phyloP scores from a whole-genome alignment of 164 flowering plant genomes.

The Santalum album region DNA sequence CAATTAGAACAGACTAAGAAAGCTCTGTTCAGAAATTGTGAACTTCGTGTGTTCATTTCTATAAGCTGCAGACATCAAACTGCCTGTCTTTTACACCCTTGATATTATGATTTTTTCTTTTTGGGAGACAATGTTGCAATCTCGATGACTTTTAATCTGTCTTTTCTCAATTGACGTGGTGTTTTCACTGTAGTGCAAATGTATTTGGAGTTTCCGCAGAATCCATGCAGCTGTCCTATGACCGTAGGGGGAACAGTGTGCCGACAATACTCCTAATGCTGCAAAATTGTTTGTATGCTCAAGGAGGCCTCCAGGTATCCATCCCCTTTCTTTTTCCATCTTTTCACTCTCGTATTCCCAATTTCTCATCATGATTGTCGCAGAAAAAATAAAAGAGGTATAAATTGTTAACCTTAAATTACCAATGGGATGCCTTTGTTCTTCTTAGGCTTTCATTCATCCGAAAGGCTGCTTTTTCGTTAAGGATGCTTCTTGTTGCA shows the following conservation, averaged over 20 bases:
- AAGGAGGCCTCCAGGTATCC: conserved; percentile 54
- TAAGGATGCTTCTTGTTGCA: not conserved
- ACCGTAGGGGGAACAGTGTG: conserved; percentile 64
- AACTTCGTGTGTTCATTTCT: no score
- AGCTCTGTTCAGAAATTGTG: not conserved
- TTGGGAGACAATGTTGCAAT: no score
- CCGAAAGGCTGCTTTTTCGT: no score
- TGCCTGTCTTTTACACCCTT: no score
- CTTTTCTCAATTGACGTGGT: not conserved
- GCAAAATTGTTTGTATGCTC: conserved; percentile 51
- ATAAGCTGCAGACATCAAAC: no score
- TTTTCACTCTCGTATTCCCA: not conserved
- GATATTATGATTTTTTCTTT: no score
- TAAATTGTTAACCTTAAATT: no score
- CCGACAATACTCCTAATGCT: conserved; percentile 66
- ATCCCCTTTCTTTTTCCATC: no score
- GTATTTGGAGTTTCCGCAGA: conserved; percentile 82
- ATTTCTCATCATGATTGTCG: not conserved
- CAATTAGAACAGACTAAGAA: no score
- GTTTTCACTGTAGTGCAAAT: conserved; percentile 31
- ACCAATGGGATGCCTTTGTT: no score
- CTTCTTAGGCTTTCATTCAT: no score
- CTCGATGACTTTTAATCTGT: conserved; percentile 1
- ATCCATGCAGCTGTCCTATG: conserved; percentile 74
- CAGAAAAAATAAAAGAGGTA: no score